These are phyloP conservation scores for Gillenia trifoliata DNA, from an alignment of 306 rosid genomes.

Conservation along the genomic window DNA sequence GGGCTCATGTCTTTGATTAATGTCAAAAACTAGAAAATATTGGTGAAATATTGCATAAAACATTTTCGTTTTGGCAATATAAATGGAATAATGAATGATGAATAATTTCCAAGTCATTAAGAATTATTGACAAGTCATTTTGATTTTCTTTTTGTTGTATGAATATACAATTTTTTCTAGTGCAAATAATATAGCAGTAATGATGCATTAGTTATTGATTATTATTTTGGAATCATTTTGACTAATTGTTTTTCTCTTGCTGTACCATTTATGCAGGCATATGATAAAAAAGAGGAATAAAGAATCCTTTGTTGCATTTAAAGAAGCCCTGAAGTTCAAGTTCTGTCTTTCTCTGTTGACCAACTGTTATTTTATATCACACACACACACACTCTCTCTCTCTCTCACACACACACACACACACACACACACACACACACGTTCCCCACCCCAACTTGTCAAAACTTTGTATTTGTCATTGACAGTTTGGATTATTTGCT, in stretches of 20 bases:
- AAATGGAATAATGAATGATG: slow-evolving; percentile 1
- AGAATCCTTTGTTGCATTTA: slow-evolving; percentile 85
- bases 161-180: background rate
- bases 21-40: background rate
- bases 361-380: background rate
- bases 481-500: slow-evolving; percentile 19
- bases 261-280: slow-evolving; percentile 63
- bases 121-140: background rate
- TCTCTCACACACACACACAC: background rate
- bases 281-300: slow-evolving; percentile 81
- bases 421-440: background rate
- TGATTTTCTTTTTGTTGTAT: background rate
- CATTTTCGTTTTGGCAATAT: background rate
- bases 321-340: slow-evolving; percentile 93
- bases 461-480: background rate
- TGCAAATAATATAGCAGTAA: background rate
- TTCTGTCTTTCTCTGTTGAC: slow-evolving; percentile 32
- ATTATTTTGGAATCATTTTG: slow-evolving; percentile 1
- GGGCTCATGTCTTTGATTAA: background rate
- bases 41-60: too few relatives aligned
- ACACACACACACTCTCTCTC: background rate
- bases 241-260: slow-evolving; percentile 2
- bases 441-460: background rate
- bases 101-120: background rate
- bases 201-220: background rate